Conservation (phyloP, 2,329 filamentous ascomycete species). For the Pseudogymnoascus sp. region DNA sequence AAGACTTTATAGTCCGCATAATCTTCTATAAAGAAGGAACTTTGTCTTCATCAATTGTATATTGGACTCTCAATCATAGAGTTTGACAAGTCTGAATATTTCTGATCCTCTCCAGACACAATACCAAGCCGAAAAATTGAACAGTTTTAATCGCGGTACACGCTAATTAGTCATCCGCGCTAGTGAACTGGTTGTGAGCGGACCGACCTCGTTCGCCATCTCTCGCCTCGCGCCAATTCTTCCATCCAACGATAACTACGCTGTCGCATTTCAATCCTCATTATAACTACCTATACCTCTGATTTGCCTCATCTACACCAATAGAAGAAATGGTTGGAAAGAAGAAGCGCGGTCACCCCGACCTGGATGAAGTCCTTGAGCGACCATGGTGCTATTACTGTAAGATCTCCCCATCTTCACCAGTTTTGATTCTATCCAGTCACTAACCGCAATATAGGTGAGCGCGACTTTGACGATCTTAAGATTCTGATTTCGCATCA, state of each 20-base stretch:
- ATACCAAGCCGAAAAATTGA: slow-evolving; percentile 1
- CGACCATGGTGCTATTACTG: slow-evolving; percentile 99
- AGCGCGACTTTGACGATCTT: slow-evolving; percentile 94
- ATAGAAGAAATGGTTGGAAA: slow-evolving; percentile 59
- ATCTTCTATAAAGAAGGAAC: not conserved
- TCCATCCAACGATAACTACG: not conserved
- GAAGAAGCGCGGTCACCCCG: slow-evolving; percentile 79
- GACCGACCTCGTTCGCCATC: slow-evolving; percentile 4
- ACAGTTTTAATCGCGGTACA: not conserved
- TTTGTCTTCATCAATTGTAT: not conserved
- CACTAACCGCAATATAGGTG: slow-evolving; percentile 42
- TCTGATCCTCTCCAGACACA: not conserved
- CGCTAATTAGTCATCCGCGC: slow-evolving; percentile 9
- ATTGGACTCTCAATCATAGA: not conserved
- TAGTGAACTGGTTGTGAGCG: not conserved
- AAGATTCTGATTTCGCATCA: slow-evolving; percentile 96
- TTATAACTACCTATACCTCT: not conserved
- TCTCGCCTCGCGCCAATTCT: not conserved
- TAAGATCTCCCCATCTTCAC: slow-evolving; percentile 29
- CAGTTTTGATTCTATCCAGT: slow-evolving; percentile 2
- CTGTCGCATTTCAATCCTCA: not conserved
- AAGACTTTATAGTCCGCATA: not conserved
- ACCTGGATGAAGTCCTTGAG: slow-evolving; percentile 78
- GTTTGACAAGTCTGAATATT: not conserved
- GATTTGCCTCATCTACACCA: not conserved